Base-by-base conservation (phyloP, 75 land plant genomes). In the Picea sitchensis region DNA sequence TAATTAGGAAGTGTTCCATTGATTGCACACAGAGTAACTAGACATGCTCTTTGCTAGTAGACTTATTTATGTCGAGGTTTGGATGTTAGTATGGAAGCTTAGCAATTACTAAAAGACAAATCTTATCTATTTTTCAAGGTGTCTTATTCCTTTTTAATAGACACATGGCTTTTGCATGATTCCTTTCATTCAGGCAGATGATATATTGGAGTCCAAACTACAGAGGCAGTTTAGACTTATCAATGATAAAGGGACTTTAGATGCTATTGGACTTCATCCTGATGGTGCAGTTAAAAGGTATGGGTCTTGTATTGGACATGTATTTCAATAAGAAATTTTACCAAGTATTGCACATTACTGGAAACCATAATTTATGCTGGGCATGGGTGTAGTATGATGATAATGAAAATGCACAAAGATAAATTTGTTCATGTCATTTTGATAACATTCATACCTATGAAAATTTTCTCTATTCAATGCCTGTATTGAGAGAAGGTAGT, bases 241-340 rank as follows among this genome's bases (percentile, higher is more conserved):
- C n/a, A 85, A 88, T 47, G 99, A 97, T 73, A 97, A 97, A 81
- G 99, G 99, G 56, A 93, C 99, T 41, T 88, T 97, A 75, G 99
- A 97, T 90, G 98, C 99, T 3, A 90, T 97, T 79, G 95, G 99
- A 38, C 89, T 97, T 81, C 99, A 97, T 84, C 99, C 96, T 61
- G 94, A 95, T 84, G 99, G 99, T 23, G 83, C 92, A n/a, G 65
- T 86, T 17, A 98, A 84, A 83, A 88, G 98, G 99, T 97, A 80
- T 69, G 15, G 76, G 57, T 69, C 34, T 54, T 51, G 18, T 32
- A 36, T 38, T 71, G 73, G 51, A 17, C 20, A 20, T 71, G 44
- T 3, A 18, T n/a, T n/a, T 41, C 12, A 41, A 71, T 11, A 71
- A n/a, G 26, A 44, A 47, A 18, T 44, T 20, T 68, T 69, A 38